A percentile compares a stretch with the other conserved stretches of the same genome.
Conservation (phyloP, 2,329 filamentous ascomycete species). For the Calonectria pseudoreteaudii region DNA sequence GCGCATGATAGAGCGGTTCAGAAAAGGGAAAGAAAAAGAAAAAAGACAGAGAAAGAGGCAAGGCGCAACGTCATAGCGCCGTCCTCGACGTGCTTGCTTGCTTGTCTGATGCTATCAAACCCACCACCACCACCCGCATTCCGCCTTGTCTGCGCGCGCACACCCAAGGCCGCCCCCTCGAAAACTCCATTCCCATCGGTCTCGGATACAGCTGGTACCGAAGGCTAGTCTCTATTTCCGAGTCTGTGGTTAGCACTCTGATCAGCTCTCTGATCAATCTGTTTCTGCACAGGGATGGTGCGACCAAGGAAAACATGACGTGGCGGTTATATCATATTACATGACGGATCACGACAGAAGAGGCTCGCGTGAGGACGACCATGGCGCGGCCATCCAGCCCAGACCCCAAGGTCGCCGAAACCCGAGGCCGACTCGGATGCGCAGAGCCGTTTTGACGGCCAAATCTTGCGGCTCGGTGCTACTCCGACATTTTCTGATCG, state of each 20-base stretch:
- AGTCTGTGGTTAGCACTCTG: neutral
- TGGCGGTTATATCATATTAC: constrained; percentile 2
- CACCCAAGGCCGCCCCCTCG: neutral
- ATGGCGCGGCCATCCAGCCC: neutral
- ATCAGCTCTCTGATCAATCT: neutral
- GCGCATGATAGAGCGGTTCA: neutral
- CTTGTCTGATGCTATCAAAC: neutral
- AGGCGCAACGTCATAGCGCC: neutral
- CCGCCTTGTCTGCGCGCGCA: neutral
- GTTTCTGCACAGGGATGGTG: neutral
- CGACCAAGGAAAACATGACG: neutral
- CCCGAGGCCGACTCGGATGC: neutral
- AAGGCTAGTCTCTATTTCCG: neutral
- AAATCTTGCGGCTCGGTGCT: neutral
- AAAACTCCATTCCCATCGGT: neutral
- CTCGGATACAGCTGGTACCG: neutral
- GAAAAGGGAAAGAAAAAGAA: neutral
- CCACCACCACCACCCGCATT: neutral
- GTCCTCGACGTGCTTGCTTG: neutral
- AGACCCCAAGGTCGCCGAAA: neutral
- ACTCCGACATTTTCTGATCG: neutral
- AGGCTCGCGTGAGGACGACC: neutral
- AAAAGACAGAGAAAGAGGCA: neutral
- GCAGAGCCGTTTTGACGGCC: neutral
- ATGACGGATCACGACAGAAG: neutral